Evolutionary conservation across 148 eudicot species (phyloP), one percentile per base, ranked within the genome.

Genomic region (Persicaria maculosa): DNA sequence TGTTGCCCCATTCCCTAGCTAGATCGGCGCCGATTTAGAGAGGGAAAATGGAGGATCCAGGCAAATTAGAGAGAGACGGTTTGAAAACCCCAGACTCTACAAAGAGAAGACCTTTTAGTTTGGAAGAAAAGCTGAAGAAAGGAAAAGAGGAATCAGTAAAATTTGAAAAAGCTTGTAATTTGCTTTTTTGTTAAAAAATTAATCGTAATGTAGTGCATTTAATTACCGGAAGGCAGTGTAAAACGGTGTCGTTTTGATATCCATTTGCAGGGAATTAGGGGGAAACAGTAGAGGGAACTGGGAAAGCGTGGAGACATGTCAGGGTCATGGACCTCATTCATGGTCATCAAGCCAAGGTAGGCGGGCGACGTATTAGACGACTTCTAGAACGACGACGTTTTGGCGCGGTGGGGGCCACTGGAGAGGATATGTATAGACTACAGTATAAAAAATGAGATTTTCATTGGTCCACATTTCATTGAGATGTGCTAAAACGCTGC

Each of bases 1-100:
- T 71, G 73, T 36, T 71, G 73, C 53, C 73, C 73, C 73, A 71
- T 71, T 22, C 53, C 73, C 54, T 71, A 40, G 70, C 70, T 65
- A 65, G 70, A 65, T 65, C 70, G 70, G 70, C 70, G 17, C 44
- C n/a, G 69, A 65, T 65, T 65, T 65, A 40, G 70, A 65, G 70
- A 65, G 68, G 31, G 44, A 25, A 61, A 31, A 65, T 65, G 70
- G 70, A 65, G 44, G 70, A 65, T 43, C 70, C 45, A 16, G 70
- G 69, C 40, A 9, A 40, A 65, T 19, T 59, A 9, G 70, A 43
- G 70, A 65, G 47, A 65, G 70, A 65, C 70, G 70, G 70, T 65
- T 48, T 65, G 40, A 46, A 43, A 65, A 62, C 31, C 44, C 64
- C 64, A 19, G 31, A 20, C 25, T 9, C 67, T 12, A 5, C 15